Evolutionary conservation across 345 rosid species (phyloP).

Genomic region (Camelina sativa): DNA sequence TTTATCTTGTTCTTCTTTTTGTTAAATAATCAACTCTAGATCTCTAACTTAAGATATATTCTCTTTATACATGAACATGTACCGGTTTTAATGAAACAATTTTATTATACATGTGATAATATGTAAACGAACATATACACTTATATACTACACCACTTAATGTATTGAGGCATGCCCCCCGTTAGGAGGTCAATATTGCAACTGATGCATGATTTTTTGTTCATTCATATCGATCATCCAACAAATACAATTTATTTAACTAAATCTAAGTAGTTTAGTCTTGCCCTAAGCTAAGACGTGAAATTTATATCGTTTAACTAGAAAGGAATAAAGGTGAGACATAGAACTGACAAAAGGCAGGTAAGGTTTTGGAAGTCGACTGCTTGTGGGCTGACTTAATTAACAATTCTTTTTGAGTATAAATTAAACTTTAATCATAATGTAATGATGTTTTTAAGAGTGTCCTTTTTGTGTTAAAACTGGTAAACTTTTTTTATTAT

Average conservation of each 20-base stretch:
- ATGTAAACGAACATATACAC: neutral
- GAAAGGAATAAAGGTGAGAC: constrained; percentile 47
- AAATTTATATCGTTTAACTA: constrained; percentile 23
- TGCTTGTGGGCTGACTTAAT: constrained; percentile 88
- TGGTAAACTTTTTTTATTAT: constrained; percentile 46
- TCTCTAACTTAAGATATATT: neutral
- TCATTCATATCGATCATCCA: constrained; percentile 14
- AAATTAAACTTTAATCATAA: constrained; percentile 71
- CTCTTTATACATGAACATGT: neutral
- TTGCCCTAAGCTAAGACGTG: constrained; percentile 38
- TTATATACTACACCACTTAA: neutral
- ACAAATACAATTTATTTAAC: neutral
- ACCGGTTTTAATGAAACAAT: neutral
- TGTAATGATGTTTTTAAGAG: constrained; percentile 73
- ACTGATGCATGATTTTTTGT: constrained; percentile 3
- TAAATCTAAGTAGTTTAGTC: neutral
- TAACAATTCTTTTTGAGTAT: constrained; percentile 45
- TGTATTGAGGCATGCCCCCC: constrained; percentile 14
- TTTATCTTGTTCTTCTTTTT: neutral
- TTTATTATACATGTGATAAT: neutral
- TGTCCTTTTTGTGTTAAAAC: constrained; percentile 28
- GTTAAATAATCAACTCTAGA: neutral
- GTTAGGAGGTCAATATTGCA: constrained; percentile 18
- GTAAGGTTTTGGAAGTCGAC: constrained; percentile 87
- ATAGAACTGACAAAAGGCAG: constrained; percentile 85